Conservation (phyloP, 2,329 filamentous ascomycete genomes). For the Ceratocystis smalleyi region DNA sequence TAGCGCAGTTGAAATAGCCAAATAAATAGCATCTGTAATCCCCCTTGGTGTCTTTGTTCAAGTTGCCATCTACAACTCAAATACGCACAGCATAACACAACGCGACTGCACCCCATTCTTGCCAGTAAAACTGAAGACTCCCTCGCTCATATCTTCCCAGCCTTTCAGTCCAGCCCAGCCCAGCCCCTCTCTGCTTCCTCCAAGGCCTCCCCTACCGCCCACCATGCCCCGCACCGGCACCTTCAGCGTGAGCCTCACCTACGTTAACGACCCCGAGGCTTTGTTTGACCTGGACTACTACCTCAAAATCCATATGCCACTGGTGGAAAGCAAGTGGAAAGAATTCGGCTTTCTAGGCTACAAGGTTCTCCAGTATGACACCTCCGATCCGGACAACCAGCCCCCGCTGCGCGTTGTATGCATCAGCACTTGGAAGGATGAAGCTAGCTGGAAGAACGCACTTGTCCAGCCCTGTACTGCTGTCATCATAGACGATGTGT, state of each 20-base stretch:
- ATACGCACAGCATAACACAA: neutral
- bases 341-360: conserved; percentile 27
- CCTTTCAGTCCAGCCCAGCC: neutral
- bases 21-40: neutral
- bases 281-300: conserved; percentile 37
- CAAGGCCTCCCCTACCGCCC: neutral
- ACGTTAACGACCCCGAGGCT: conserved; percentile 13
- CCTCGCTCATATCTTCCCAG: neutral
- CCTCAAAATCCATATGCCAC: conserved; percentile 30
- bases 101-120: neutral
- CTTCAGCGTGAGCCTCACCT: conserved; percentile 10
- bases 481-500: conserved; percentile 23
- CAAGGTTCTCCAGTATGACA: conserved; percentile 22
- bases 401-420: conserved; percentile 20
- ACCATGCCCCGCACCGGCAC: conserved; percentile 6
- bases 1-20: neutral
- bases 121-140: neutral
- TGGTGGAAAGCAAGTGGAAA: conserved; percentile 28
- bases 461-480: neutral
- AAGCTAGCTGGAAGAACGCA: conserved; percentile 20
- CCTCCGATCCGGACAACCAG: conserved; percentile 18
- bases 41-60: neutral
- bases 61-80: neutral
- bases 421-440: conserved; percentile 23
- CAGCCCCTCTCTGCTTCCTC: neutral